Evolutionary conservation across 768 basidiomycete species (phyloP), one percentile per base, ranked within the genome.

Genomic region (Macrolepiota albuminosa): DNA sequence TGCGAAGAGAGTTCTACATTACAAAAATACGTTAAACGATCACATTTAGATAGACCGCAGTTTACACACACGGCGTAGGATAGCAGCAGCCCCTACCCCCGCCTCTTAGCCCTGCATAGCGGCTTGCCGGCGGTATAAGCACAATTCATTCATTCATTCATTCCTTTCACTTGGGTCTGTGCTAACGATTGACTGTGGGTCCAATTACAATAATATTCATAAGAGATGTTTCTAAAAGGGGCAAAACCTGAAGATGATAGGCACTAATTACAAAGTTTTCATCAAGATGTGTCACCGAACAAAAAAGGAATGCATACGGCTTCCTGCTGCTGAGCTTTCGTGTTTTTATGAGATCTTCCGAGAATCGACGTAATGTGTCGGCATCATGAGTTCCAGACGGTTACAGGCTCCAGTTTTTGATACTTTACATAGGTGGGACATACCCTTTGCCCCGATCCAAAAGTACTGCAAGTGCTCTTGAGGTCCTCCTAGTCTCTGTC

Each of bases 401-500:
- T 63, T 68, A 36, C 21, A 21, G 21, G 21, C 39, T 11, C 29
- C 3, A 24, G 21, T 53, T 26, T 46, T 42, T 33, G 21, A 37
- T 40, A 52, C 37, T 6, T 87, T 88, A 58, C 13, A 39, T 26
- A 29, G 16, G 29, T 29, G 42, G 56, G 16, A 18, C 84, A 64
- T 56, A 91, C 89, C 85, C 91, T 73, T 92, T 82, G 3, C 29
- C 29, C 93, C 93, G 60, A 98, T 87, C 87, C 91, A 95, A 5
- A 98, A 76, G 66, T 90, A 76, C 59, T 89, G 83, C 14, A 93
- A 40, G 98, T 80, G 26, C 75, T 76, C 49, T 79, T 79, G 2
- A 98, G 73, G 1, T 88, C 86, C 72, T 98, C 95, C 58, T 88
- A 88, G 24, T 89, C 84, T 4, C 95, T 81, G 33, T 98, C 91